Conservation (phyloP, 2,329 filamentous ascomycete genomes). For the Colletotrichum chrysophilum region DNA sequence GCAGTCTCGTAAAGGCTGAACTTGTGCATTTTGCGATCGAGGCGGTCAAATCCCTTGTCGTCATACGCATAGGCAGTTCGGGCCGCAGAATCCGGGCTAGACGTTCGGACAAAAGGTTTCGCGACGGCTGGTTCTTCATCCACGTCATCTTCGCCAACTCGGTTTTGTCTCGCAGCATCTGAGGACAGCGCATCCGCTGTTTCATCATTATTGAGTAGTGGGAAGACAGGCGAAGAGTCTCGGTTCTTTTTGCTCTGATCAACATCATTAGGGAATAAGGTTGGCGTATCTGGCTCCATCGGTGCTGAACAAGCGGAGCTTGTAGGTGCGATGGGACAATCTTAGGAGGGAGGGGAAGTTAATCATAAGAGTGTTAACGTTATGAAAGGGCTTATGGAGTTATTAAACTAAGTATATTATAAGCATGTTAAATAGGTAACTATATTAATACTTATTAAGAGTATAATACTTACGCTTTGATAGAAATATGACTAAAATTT, state of each 20-base stretch:
- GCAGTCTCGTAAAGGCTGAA: constrained; percentile 98
- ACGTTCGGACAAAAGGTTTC: constrained; percentile 61
- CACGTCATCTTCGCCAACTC: constrained; percentile 52
- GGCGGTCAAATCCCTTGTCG: constrained; percentile 37
- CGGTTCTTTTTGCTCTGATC: neutral
- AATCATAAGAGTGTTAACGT: too few species aligned
- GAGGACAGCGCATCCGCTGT: constrained; percentile 29
- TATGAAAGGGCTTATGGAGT: too few species aligned
- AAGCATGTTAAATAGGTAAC: too few species aligned
- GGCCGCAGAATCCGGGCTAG: constrained; percentile 52
- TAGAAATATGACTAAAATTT: too few species aligned
- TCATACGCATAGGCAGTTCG: constrained; percentile 36
- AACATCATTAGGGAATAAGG: neutral
- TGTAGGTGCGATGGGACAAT: neutral
- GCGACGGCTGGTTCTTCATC: constrained; percentile 65
- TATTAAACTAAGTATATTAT: too few species aligned
- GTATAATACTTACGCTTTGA: too few species aligned
- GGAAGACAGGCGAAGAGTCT: constrained; percentile 32
- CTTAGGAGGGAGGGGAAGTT: too few species aligned
- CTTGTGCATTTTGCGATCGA: constrained; percentile 81
- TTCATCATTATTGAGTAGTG: constrained; percentile 41
- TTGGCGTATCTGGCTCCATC: neutral
- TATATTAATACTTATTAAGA: too few species aligned
- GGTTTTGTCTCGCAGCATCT: constrained; percentile 22
- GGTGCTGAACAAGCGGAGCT: neutral